phyloP scores from a whole-genome alignment of 139 green algal genomes.

The Deuterostichococcus epilithicus region DNA sequence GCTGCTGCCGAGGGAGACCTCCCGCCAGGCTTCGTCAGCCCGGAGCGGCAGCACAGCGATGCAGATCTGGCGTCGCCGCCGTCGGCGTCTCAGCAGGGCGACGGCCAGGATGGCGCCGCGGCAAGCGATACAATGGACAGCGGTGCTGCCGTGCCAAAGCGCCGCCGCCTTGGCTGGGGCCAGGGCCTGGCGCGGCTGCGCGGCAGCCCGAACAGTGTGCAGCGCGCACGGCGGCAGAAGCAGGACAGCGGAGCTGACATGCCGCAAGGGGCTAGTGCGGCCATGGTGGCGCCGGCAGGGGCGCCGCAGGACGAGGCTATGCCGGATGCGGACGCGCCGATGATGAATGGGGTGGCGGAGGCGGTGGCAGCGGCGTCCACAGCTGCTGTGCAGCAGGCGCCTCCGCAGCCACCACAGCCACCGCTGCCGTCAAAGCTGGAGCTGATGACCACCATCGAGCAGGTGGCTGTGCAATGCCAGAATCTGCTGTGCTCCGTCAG shows the following conservation, averaged over 20 bases:
- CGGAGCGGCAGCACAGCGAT: background rate
- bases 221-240: too few relatives aligned
- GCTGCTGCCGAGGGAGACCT: background rate
- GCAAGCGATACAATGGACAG: too few relatives aligned
- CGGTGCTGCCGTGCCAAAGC: background rate
- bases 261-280: too few relatives aligned
- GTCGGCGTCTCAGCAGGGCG: too few relatives aligned
- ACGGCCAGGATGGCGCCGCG: too few relatives aligned
- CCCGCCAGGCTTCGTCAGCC: background rate
- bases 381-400: slow-evolving; percentile 8
- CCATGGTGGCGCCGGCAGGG: too few relatives aligned
- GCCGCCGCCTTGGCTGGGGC: slow-evolving; percentile 17
- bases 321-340: too few relatives aligned
- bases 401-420: background rate
- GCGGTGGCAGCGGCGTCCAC: too few relatives aligned
- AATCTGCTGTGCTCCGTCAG: too few relatives aligned
- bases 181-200: slow-evolving; percentile 19
- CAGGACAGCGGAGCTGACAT: too few relatives aligned
- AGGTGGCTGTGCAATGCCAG: background rate
- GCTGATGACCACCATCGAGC: background rate
- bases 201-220: background rate
- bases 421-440: slow-evolving; percentile 10
- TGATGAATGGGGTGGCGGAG: background rate
- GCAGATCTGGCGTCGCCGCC: background rate
- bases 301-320: too few relatives aligned